Base-by-base conservation (phyloP, 1,284 basidiomycete genomes). In the Cryptococcus sp. region DNA sequence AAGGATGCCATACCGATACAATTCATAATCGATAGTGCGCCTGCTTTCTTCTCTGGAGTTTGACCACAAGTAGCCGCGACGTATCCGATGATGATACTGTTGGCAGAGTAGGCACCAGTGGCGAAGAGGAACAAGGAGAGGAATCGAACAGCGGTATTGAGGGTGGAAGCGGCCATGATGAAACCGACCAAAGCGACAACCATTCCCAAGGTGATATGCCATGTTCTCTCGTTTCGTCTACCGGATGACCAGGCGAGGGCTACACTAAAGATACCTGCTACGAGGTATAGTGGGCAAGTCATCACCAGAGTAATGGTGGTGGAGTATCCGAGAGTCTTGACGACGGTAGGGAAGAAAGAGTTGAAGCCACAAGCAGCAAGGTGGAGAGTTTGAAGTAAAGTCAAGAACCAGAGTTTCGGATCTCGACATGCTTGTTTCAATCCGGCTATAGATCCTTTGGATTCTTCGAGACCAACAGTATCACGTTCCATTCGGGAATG, bases 271-370 rank as follows among this genome's bases (percentile, higher is more conserved):
- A 56, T 30, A n/a, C 63, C 66, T 4, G 66, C 62, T 11, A 64
- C 23, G 30, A 70, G 58, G 60, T 73, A 75, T 0, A 74, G 73
- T 11, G 76, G 75, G 41, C 71, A 72, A 15, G 72, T 76, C 37
- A 78, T 68, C 5, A 74, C 63, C 11, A 76, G 67, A 0, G 74
- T 74, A 49, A 68, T 66, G 46, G 64, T 72, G 15, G 60, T 58
- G 45, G 50, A 54, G 62, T 68, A 74, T 5, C 74, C 74, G 38
- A 76, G 66, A 14, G 57, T 55, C 14, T 48, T 53, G 38, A 68
- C 61, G 33, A 66, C 61, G n/a, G 53, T 50, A 3, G 60, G 62
- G 60, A 63, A 63, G 46, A 58, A 55, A 7, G n/a, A 35, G 15
- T 41, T 49, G 60, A 67, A 67, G 14, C 63, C 62, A 50, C 61